Percentiles rank a stretch among this genome's conserved stretches.
Evolutionary conservation across 306 rosid genomes (phyloP).

Genomic region (Cucumis cinereus): DNA sequence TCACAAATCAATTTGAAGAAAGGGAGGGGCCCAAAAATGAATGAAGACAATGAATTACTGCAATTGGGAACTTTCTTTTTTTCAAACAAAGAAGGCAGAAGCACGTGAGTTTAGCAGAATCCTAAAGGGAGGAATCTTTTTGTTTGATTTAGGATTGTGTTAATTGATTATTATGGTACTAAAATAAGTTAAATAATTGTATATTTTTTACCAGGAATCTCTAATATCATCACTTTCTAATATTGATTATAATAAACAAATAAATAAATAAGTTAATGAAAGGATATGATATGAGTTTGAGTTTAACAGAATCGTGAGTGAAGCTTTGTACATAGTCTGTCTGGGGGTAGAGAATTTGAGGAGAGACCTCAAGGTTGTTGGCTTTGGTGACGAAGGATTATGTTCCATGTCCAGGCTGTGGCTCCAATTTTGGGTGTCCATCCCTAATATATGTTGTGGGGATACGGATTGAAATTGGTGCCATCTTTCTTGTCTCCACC

Average conservation of each 20-base stretch:
- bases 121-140: background rate
- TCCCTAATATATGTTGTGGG: too few relatives aligned
- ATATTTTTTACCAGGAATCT: background rate
- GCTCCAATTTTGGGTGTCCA: too few relatives aligned
- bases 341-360: too few relatives aligned
- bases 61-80: background rate
- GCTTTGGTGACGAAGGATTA: too few relatives aligned
- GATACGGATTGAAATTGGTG: too few relatives aligned
- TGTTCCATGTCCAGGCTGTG: rapidly evolving
- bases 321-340: too few relatives aligned
- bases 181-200: background rate
- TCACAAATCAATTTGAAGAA: background rate
- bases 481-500: too few relatives aligned
- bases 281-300: background rate
- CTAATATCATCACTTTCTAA: background rate
- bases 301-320: too few relatives aligned
- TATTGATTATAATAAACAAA: background rate
- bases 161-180: background rate
- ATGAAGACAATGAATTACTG: background rate
- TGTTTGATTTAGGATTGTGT: background rate
- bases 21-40: background rate
- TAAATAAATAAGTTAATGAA: too few relatives aligned
- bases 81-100: background rate
- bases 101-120: background rate
- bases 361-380: too few relatives aligned